Evolutionary conservation across 345 rosid species (phyloP).

Genomic region (Rhizophora apiculata): DNA sequence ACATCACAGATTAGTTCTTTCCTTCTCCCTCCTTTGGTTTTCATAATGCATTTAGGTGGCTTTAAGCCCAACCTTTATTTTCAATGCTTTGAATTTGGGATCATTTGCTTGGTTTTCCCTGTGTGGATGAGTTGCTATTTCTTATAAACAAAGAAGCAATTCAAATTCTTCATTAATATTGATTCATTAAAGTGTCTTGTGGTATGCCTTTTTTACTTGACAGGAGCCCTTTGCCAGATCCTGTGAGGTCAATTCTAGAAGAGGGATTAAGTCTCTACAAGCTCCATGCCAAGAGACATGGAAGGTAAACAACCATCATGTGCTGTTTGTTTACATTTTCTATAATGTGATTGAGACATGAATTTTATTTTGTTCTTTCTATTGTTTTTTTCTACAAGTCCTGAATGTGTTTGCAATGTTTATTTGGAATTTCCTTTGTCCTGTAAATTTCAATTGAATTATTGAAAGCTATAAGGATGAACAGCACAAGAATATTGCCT

Average conservation of each 20-base stretch:
- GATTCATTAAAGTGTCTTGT: background rate
- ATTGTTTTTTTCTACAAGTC: background rate
- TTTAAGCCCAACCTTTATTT: too few relatives aligned
- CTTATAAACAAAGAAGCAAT: background rate
- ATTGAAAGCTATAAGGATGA: too few relatives aligned
- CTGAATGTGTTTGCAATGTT: background rate
- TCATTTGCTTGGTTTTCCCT: too few relatives aligned
- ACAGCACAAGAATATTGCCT: too few relatives aligned
- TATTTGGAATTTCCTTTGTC: background rate
- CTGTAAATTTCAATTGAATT: too few relatives aligned
- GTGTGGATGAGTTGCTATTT: too few relatives aligned
- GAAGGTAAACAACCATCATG: constrained; percentile 45
- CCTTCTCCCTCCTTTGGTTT: too few relatives aligned
- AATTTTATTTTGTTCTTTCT: background rate
- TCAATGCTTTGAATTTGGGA: too few relatives aligned
- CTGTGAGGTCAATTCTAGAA: constrained; percentile 60
- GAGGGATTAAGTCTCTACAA: constrained; percentile 80
- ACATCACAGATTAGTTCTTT: too few relatives aligned
- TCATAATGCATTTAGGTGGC: too few relatives aligned
- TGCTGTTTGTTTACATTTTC: background rate
- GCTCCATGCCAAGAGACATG: constrained; percentile 68
- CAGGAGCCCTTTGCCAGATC: constrained; percentile 76
- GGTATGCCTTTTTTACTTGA: constrained; percentile 15
- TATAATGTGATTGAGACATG: background rate
- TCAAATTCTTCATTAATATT: background rate